These are phyloP conservation scores for Phytophthora meadii DNA, from an alignment of 352 stramenopile species.

Conservation along the genomic window DNA sequence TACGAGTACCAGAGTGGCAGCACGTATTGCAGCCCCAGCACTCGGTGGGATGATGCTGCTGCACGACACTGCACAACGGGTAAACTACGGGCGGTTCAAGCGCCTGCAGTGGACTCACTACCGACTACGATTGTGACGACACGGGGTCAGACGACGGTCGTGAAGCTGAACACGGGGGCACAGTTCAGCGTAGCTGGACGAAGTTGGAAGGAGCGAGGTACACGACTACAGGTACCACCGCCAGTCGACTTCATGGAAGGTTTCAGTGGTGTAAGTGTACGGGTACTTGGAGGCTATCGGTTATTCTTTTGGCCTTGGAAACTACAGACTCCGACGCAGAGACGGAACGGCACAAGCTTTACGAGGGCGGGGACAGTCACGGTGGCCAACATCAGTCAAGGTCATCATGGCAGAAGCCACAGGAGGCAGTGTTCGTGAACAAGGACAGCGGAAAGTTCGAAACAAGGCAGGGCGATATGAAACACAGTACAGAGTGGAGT, in stretches of 20 bases:
- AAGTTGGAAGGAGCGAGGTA: background rate
- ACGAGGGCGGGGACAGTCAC: no score
- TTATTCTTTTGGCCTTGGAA: background rate
- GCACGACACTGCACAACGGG: background rate
- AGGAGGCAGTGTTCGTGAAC: no score
- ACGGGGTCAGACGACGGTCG: background rate
- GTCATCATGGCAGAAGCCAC: no score
- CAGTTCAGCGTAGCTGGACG: conserved; percentile 2
- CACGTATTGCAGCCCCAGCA: background rate
- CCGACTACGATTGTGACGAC: background rate
- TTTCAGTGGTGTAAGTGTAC: background rate
- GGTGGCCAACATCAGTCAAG: no score
- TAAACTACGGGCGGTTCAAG: background rate
- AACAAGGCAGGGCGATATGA: no score
- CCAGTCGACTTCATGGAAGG: conserved; percentile 4
- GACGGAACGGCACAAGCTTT: no score
- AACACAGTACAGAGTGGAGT: no score
- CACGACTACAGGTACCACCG: background rate
- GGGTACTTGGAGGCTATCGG: conserved; percentile 1
- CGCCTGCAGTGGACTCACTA: background rate
- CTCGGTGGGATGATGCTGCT: background rate
- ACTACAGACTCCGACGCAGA: no score
- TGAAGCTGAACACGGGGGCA: background rate
- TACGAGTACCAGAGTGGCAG: background rate
- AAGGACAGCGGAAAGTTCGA: no score